These are phyloP conservation scores for Aspergillus brasiliensis DNA, from an alignment of 2,329 filamentous ascomycete species.

Conservation along the genomic window DNA sequence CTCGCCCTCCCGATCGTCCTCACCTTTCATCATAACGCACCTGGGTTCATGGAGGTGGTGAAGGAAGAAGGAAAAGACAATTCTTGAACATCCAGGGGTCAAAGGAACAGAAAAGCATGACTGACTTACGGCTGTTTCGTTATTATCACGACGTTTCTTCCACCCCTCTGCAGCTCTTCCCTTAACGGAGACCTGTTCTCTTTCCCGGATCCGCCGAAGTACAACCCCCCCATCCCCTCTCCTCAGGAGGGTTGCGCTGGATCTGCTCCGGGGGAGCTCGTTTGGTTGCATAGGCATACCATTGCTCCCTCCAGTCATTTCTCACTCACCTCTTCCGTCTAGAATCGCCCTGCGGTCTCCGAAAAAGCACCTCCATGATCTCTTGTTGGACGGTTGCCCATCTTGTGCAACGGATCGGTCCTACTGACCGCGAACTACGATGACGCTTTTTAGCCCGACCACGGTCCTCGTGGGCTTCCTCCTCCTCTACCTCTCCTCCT, in stretches of 20 bases:
- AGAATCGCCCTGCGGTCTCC: neutral
- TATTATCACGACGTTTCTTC: conserved; percentile 14
- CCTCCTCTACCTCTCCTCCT: conserved; percentile 85
- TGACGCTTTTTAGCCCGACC: conserved; percentile 62
- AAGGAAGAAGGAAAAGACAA: neutral
- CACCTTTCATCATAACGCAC: neutral
- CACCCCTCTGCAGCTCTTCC: conserved; percentile 21
- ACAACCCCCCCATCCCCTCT: neutral
- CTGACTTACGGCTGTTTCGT: conserved; percentile 16
- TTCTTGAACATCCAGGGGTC: neutral
- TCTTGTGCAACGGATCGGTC: conserved; percentile 32
- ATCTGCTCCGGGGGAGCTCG: neutral
- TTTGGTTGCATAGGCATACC: neutral
- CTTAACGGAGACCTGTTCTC: conserved; percentile 26
- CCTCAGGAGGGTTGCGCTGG: conserved; percentile 3
- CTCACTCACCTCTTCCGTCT: neutral
- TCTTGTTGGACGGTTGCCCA: conserved; percentile 15
- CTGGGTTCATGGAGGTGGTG: neutral
- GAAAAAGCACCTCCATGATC: conserved; percentile 23
- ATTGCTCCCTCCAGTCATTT: conserved; percentile 4
- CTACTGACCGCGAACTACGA: conserved; percentile 40
- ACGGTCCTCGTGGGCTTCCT: conserved; percentile 85
- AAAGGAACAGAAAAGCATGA: conserved; percentile 18
- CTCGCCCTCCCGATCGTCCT: conserved; percentile 13
- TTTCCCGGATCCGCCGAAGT: conserved; percentile 12